Percentiles rank a stretch among this genome's conserved stretches.
phyloP scores from a whole-genome alignment of 345 rosid genomes.

The Eucalyptus cloeziana region DNA sequence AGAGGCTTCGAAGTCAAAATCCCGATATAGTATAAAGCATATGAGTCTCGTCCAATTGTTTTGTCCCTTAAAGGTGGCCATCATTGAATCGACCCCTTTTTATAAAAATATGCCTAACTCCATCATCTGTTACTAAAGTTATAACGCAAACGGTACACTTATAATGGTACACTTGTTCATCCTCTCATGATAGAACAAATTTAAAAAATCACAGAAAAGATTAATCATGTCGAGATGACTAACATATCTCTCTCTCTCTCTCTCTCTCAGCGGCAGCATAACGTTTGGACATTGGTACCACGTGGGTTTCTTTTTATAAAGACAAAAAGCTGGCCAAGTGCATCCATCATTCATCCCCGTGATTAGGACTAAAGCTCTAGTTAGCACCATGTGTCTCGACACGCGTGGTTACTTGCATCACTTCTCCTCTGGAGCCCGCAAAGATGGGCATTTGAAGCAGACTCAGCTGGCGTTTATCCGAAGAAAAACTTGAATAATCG shows the following conservation, averaged over 20 bases:
- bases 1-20: neutral
- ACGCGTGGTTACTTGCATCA: neutral
- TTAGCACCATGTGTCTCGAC: neutral
- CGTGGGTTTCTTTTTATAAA: neutral
- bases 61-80: neutral
- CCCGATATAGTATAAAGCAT: neutral
- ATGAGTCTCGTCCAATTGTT: neutral
- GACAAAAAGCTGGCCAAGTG: neutral
- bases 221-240: neutral
- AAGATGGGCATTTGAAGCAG: neutral
- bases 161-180: neutral
- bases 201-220: neutral
- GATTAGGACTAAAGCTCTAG: neutral
- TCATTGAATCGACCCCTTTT: neutral
- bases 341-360: neutral
- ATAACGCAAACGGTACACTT: neutral
- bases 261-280: neutral
- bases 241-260: neutral
- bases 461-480: neutral
- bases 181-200: neutral
- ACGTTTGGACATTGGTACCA: neutral
- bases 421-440: neutral
- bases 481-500: neutral
- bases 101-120: neutral
- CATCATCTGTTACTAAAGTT: neutral